Percentiles rank a stretch among this genome's conserved stretches.
These are phyloP conservation scores for Cryomyces antarcticus DNA, from an alignment of 495 filamentous ascomycete species.

Conservation along the genomic window DNA sequence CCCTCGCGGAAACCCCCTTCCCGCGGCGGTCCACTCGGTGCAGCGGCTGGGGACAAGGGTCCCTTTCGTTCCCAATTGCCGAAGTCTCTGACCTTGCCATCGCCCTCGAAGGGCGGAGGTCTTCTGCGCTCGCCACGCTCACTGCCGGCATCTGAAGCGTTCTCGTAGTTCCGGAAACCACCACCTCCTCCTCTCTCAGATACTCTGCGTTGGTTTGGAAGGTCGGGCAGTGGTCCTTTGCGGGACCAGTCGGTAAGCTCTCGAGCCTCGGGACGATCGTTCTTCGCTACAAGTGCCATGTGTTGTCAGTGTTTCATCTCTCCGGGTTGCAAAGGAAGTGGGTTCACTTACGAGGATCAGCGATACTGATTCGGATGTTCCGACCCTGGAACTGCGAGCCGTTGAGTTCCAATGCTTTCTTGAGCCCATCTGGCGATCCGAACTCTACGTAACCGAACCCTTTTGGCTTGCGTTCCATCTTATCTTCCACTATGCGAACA, in stretches of 20 bases:
- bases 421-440: conserved; percentile 65
- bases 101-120: conserved; percentile 31
- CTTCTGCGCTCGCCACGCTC: conserved; percentile 23
- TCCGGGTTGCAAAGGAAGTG: not conserved
- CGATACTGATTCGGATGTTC: conserved; percentile 70
- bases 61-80: conserved; percentile 91
- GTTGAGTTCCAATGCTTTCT: conserved; percentile 70
- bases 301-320: too few species aligned
- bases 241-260: conserved; percentile 70
- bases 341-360: conserved; percentile 52
- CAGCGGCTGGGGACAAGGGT: conserved; percentile 43
- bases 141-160: conserved; percentile 25
- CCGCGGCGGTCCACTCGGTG: conserved; percentile 4
- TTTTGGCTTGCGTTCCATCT: conserved; percentile 75
- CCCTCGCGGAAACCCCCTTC: conserved; percentile 34
- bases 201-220: conserved; percentile 31
- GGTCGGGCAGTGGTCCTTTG: conserved; percentile 68
- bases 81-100: conserved; percentile 73
- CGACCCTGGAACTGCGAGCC: conserved; percentile 65
- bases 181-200: conserved; percentile 21
- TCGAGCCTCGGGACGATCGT: conserved; percentile 44
- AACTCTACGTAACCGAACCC: conserved; percentile 98
- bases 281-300: conserved; percentile 10
- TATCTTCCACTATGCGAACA: conserved; percentile 91
- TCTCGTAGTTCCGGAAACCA: conserved; percentile 20